Conservation (phyloP, 768 basidiomycete genomes). For the Mrakia blollopis region DNA sequence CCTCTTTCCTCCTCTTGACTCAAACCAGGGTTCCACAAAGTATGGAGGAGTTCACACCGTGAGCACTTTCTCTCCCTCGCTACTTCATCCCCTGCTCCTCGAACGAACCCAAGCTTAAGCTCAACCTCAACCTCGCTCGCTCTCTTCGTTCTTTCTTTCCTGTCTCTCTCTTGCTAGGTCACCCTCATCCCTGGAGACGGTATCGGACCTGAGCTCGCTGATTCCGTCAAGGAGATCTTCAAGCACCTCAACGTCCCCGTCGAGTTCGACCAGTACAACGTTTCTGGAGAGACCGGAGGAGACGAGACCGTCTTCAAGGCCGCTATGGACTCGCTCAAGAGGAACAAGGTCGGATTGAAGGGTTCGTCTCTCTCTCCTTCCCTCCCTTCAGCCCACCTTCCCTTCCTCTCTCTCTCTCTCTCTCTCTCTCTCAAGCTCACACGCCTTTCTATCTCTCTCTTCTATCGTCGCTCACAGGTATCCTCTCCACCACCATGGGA, state of each 20-base stretch:
- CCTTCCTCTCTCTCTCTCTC: too few species aligned
- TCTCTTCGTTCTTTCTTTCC: background rate
- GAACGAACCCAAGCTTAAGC: background rate
- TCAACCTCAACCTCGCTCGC: background rate
- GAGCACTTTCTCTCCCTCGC: conserved; percentile 38
- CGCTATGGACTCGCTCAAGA: conserved; percentile 95
- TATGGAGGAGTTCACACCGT: conserved; percentile 92
- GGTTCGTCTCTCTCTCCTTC: conserved; percentile 51
- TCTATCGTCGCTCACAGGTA: conserved; percentile 55
- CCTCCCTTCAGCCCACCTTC: too few species aligned
- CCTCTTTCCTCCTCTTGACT: background rate
- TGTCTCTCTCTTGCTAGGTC: conserved; percentile 54
- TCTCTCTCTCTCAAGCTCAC: background rate
- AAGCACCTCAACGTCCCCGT: conserved; percentile 96
- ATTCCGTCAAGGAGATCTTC: conserved; percentile 98
- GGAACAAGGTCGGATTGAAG: conserved; percentile 97
- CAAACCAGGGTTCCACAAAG: conserved; percentile 66
- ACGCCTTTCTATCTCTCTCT: conserved; percentile 17
- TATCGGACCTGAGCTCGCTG: conserved; percentile 93
- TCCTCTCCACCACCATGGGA: conserved; percentile 96
- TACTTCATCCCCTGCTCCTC: background rate
- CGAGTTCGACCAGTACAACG: conserved; percentile 97
- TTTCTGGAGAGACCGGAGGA: conserved; percentile 89
- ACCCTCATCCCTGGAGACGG: conserved; percentile 98
- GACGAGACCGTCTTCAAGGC: conserved; percentile 94